Conservation (phyloP, 805 yeast species). For the Torulaspora franciscae region DNA sequence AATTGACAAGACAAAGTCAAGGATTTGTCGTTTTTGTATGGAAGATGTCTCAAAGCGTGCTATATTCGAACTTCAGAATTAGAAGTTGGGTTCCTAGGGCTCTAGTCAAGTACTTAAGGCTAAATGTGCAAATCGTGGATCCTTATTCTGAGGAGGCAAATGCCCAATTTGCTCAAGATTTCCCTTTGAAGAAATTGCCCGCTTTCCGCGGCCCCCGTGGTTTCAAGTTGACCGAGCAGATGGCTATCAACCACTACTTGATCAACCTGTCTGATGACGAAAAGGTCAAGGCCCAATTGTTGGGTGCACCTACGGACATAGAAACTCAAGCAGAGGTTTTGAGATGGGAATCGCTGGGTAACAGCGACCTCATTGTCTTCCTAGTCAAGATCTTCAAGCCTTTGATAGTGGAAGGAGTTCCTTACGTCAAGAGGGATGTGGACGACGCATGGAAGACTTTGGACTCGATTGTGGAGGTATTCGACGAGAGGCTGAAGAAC, state of each 20-base stretch:
- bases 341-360: conserved; percentile 73
- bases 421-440: conserved; percentile 73
- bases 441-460: conserved; percentile 43
- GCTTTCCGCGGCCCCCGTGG: conserved; percentile 69
- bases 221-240: conserved; percentile 61
- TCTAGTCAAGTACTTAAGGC: conserved; percentile 52
- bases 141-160: conserved; percentile 26
- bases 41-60: conserved; percentile 65
- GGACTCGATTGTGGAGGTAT: conserved; percentile 39
- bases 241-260: conserved; percentile 57
- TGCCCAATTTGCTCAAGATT: conserved; percentile 44
- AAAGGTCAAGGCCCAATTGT: conserved; percentile 40
- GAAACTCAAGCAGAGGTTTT: conserved; percentile 49
- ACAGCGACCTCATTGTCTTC: conserved; percentile 55
- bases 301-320: conserved; percentile 43
- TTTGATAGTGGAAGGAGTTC: conserved; percentile 64
- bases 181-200: conserved; percentile 66
- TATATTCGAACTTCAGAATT: conserved; percentile 44
- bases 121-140: conserved; percentile 51
- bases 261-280: conserved; percentile 36
- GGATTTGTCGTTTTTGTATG: too few species aligned
- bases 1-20: not conserved
- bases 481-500: conserved; percentile 56
- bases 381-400: conserved; percentile 51
- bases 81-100: conserved; percentile 44